phyloP scores from a whole-genome alignment of 2,329 filamentous ascomycete genomes.

The Xylaria sp. region DNA sequence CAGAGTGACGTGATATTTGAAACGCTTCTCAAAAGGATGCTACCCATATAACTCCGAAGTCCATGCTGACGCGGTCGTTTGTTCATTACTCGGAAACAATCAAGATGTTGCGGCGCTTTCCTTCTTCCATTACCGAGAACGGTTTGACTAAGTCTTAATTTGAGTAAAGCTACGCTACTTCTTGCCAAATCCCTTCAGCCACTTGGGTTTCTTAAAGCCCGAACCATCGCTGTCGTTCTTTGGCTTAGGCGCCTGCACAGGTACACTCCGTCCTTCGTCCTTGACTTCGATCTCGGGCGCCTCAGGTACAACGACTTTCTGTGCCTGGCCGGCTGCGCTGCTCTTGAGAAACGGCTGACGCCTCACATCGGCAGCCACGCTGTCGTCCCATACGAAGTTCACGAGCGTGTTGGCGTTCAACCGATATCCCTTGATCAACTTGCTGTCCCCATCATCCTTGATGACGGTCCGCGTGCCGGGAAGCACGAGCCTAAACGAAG shows the following conservation, averaged over 20 bases:
- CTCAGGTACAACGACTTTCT: constrained; percentile 63
- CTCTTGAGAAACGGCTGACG: constrained; percentile 53
- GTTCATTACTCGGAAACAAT: neutral
- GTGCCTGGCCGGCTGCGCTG: constrained; percentile 57
- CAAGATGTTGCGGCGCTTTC: neutral
- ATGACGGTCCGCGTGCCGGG: constrained; percentile 59
- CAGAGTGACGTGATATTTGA: neutral
- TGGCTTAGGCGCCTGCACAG: constrained; percentile 24
- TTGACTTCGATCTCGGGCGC: constrained; percentile 45
- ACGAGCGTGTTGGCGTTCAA: constrained; percentile 75
- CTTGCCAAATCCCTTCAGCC: constrained; percentile 74
- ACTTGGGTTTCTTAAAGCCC: constrained; percentile 64
- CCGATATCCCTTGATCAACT: constrained; percentile 74
- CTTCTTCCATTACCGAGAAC: neutral
- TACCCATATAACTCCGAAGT: constrained; percentile 14
- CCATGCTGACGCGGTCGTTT: constrained; percentile 17
- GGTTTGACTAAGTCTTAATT: neutral
- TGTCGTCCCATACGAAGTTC: constrained; percentile 52
- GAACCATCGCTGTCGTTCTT: constrained; percentile 32
- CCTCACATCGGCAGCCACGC: constrained; percentile 33
- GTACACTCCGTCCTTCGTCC: constrained; percentile 14
- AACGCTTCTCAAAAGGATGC: neutral
- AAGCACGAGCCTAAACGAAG: constrained; percentile 75
- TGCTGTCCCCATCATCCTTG: constrained; percentile 55
- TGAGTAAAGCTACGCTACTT: constrained; percentile 55